These are phyloP conservation scores for Suhomyces pyralidae DNA, from an alignment of 805 yeast genomes.

Conservation along the genomic window DNA sequence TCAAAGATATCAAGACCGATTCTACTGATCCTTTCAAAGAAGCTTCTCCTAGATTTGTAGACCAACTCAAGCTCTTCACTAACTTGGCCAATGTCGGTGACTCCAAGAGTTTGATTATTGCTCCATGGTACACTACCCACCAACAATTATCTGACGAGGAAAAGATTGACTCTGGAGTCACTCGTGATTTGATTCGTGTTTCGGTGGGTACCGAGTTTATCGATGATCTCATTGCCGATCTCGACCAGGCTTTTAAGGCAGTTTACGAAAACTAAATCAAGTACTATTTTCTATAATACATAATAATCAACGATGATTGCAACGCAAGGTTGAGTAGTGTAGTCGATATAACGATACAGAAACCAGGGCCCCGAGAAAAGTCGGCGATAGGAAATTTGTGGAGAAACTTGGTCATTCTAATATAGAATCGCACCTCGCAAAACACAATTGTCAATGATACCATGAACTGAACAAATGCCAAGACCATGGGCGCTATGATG, in stretches of 20 bases:
- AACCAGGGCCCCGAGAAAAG: not conserved
- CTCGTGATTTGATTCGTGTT: constrained; percentile 81
- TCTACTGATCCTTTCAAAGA: constrained; percentile 58
- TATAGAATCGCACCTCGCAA: not conserved
- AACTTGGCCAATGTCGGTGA: constrained; percentile 98
- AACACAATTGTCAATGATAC: not conserved
- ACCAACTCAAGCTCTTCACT: constrained; percentile 77
- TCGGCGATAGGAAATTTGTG: not conserved
- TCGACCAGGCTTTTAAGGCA: constrained; percentile 76
- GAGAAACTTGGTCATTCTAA: not conserved
- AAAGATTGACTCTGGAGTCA: constrained; percentile 79
- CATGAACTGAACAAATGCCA: not conserved
- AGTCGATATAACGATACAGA: not conserved
- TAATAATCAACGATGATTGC: not conserved
- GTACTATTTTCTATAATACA: not conserved
- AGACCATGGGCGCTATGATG: not conserved
- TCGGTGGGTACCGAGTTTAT: constrained; percentile 86
- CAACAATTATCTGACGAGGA: constrained; percentile 84
- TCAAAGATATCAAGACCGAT: constrained; percentile 52
- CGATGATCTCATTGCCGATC: constrained; percentile 70
- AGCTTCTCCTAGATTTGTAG: constrained; percentile 82
- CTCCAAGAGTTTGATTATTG: constrained; percentile 89
- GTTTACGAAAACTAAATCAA: constrained; percentile 38
- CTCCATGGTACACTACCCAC: constrained; percentile 95
- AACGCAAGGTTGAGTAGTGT: not conserved